Evolutionary conservation across 768 basidiomycete genomes (phyloP), one percentile per base, ranked within the genome.

Genomic region (Lyophyllum semitale): DNA sequence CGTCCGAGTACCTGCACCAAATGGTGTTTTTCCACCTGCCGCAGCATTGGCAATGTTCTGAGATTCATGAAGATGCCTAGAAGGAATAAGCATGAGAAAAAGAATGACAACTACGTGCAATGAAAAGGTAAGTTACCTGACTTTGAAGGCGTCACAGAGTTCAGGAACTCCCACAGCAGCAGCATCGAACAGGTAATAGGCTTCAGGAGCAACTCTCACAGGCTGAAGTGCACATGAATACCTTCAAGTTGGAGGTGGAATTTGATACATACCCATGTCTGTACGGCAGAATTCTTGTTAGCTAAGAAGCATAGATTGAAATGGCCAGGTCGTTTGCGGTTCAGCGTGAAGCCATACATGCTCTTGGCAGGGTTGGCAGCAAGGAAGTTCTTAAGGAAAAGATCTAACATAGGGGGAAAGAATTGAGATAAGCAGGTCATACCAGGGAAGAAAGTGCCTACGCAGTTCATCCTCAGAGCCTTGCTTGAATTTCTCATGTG

Each of bases 81-180:
- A 23, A 51, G 37, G 23, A 33, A 12, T 26, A n/a, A 57, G 11
- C 58, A 42, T 49, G 20, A n/a, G n/a, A 63, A 51, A 49, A 51
- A 26, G 42, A 44, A 18, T 40, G 37, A 23, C 25, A 45, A 26
- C 45, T 18, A 26, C 32, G 57, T 25, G 22, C 26, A 41, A 40
- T 43, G 38, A 22, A 45, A 18, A 63, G 78, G 63, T 63, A 4
- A 54, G 55, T 52, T 15, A 87, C 87, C 87, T 73, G 65, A 92
- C 84, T 84, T 98, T 98, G 84, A 98, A 98, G 18, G 95, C 95
- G 68, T 98, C 95, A 60, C 96, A 97, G 4, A 98, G 74, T 69
- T 97, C 94, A 4, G 91, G 87, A 23, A 98, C 93, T 33, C 93
- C 94, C 7, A 91, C 87, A 23, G 93, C 92, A 43, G 93, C 84